Evolutionary conservation across 192 early-diverging fungal genomes (phyloP), one percentile per base, ranked within the genome.

Genomic region (Geranomyces michiganensis): DNA sequence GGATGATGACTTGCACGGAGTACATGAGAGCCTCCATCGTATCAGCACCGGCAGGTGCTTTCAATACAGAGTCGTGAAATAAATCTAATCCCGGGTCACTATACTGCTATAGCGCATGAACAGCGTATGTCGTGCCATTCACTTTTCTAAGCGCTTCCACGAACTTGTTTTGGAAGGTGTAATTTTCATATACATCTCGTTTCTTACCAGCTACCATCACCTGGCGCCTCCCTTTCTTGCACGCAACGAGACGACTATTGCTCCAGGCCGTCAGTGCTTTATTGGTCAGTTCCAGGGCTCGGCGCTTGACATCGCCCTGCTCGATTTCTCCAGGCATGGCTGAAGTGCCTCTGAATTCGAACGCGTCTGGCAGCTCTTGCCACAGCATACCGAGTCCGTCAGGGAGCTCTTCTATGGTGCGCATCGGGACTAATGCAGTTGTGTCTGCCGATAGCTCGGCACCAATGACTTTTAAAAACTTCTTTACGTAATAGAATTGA

Each of bases 1-100:
- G 36, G 63, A 65, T 65, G 63, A 65, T 47, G 45, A 65, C 22
- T 24, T 65, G 17, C 44, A 65, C 63, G 29, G 45, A 65, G 45
- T 47, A 43, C 44, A 65, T 65, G 36, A 65, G 2, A 26, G 21
- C 63, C 41, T 65, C 63, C 63, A 65, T n/a, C 45, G 17, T 21
- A 65, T 7, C 45, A 26, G 36, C 17, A 43, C 41, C 7, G 22
- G 3, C 36, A 22, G 63, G 45, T 65, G 44, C 36, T 65, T 36
- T 43, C 22, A 3, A 4, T 36, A 7, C 26, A 61, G 59, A 3
- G 59, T 61, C 59, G 27, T 61, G 59, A 4, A 36, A 32, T n/a
- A 30, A n/a, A 61, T 61, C 33, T 26, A 61, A 61, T 19, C 3
- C 26, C 19, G 59, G 33, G 26, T 32, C 19, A 36, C 4, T 4